Base-by-base conservation (phyloP, 345 rosid genomes). In the Acer campestre region DNA sequence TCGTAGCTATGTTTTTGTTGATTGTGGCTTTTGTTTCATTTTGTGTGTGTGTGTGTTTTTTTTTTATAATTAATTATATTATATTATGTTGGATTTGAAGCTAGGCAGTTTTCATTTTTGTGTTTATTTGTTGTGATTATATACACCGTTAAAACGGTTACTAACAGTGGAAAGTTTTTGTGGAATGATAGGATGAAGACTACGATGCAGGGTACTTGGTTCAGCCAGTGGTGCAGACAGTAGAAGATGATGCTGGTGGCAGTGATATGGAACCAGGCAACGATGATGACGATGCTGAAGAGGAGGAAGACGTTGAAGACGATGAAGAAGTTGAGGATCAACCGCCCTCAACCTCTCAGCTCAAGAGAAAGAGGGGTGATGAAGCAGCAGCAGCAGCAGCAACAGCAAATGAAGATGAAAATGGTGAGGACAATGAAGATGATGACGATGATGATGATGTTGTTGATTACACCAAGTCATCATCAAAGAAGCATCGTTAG, bases 201-300 rank as follows among this genome's bases (percentile, higher is more conserved):
- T 81, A 74, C 0, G 93, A 85, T 69, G 87, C 83, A 53, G 93
- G 92, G 20, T 91, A 86, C 82, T 67, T 91, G 79, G 90, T 91
- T 66, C 92, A 89, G 31, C 90, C 92, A 53, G 90, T 88, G 48
- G 82, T 68, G 40, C 89, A 85, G 78, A 81, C 80, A 3, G 90
- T 82, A 78, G 91, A 81, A 68, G 86, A 79, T 68, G 91, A 84
- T 64, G 85, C 70, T 46, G 88, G 77, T 73, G 89, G 75, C 61
- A 84, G 81, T 77, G 91, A 89, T 68, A 75, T 84, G 69, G 91
- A 90, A 23, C 74, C 80, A 0, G 89, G 81, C 48, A 78, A 87
- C 8, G 92, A 83, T 3, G 93, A 83, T 58, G 89, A 75, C 11
- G 46, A 7, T 56, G 79, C 58, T 25, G 91, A 82, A 44, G 95